phyloP scores from a whole-genome alignment of 2,329 filamentous ascomycete genomes.

The Pseudocercospora eumusae region DNA sequence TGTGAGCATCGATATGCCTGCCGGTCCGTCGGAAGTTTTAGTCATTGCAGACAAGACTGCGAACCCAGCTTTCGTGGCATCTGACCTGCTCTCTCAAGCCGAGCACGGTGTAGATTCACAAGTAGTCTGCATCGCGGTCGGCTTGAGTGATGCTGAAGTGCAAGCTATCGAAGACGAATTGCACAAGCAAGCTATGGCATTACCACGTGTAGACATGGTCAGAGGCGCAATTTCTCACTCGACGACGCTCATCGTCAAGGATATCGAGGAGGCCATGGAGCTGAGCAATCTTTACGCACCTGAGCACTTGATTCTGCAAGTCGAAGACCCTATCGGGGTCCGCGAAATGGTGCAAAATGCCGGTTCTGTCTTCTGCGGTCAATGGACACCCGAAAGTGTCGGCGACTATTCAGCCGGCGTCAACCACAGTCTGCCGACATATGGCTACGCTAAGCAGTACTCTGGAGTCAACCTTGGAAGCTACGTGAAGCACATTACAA shows the following conservation, averaged over 20 bases:
- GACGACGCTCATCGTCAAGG: constrained; percentile 75
- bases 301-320: constrained; percentile 91
- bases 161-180: constrained; percentile 87
- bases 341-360: constrained; percentile 86
- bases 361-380: constrained; percentile 91
- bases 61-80: constrained; percentile 92
- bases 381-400: constrained; percentile 96
- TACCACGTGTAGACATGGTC: constrained; percentile 92
- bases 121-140: constrained; percentile 85
- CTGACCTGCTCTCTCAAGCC: constrained; percentile 89
- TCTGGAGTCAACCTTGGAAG: constrained; percentile 94
- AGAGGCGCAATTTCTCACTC: constrained; percentile 88
- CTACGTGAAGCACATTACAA: constrained; percentile 97
- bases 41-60: constrained; percentile 86
- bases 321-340: constrained; percentile 71
- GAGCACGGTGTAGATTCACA: constrained; percentile 97
- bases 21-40: constrained; percentile 93
- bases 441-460: constrained; percentile 97
- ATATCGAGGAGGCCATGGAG: constrained; percentile 73
- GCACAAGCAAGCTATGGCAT: constrained; percentile 78
- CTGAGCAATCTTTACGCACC: constrained; percentile 94
- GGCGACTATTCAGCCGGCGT: constrained; percentile 98
- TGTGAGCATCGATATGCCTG: constrained; percentile 97
- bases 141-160: constrained; percentile 70
- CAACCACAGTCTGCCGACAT: constrained; percentile 95